These are phyloP conservation scores for Perilla frutescens DNA, from an alignment of 257 asterid species.

Conservation along the genomic window DNA sequence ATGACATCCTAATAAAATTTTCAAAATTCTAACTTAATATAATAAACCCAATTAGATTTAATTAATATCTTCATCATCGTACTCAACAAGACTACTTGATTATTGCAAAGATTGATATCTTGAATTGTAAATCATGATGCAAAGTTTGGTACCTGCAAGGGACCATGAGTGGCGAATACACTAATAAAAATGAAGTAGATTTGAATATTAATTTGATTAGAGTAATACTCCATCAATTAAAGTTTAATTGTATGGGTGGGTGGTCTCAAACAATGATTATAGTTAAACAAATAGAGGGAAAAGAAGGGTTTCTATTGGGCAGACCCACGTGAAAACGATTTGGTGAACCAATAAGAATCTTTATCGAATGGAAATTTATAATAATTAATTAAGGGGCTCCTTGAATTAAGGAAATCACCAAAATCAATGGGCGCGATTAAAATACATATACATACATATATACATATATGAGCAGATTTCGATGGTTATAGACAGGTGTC, in stretches of 20 bases:
- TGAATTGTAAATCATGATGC: not conserved
- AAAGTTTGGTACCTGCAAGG: not conserved
- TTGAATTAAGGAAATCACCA: constrained; percentile 39
- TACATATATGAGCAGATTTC: not conserved
- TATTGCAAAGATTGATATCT: too few species aligned
- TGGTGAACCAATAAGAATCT: constrained; percentile 47
- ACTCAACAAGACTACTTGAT: too few species aligned
- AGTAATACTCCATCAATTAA: not conserved
- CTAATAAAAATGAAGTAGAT: too few species aligned
- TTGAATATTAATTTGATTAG: too few species aligned
- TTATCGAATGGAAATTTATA: constrained; percentile 2
- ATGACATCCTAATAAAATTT: too few species aligned
- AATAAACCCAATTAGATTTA: too few species aligned
- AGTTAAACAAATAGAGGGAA: constrained; percentile 31
- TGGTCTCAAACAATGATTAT: constrained; percentile 34
- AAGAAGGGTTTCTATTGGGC: constrained; percentile 43
- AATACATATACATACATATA: too few species aligned
- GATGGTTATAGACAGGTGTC: constrained; percentile 45
- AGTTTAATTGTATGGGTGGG: constrained; percentile 1
- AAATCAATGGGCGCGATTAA: not conserved
- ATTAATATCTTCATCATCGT: too few species aligned
- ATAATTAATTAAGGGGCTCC: constrained; percentile 25
- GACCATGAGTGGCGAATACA: too few species aligned
- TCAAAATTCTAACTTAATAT: too few species aligned
- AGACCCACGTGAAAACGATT: constrained; percentile 54